Base-by-base conservation (phyloP, 805 yeast genomes). In the Zygosaccharomyces rouxii region DNA sequence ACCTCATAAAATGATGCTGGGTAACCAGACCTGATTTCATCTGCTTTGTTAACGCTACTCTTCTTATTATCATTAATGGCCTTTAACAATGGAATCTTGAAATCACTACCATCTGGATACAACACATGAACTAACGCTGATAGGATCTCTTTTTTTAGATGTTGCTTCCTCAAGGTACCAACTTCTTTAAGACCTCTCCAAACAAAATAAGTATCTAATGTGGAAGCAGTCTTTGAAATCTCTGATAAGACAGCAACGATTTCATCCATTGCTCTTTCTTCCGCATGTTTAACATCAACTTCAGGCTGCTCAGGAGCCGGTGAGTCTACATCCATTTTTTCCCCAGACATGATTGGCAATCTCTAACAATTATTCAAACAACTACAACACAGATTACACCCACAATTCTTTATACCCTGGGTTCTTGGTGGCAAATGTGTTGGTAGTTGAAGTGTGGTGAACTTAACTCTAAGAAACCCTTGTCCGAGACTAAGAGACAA, bases 131-230 rank as follows among this genome's bases (percentile, higher is more conserved):
- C 72, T 31, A 86, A 69, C n/a, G 71, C 63, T 7, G 79, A 68
- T 50, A 94, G 72, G 9, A 79, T 74, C 11, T 72, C 76, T 10
- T 74, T 73, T 47, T 75, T 77, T 53, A 90, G 70, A 40, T 38
- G 35, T 35, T 77, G 73, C 49, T 83, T 77, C 70, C 97, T 81
- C 53, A 92, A 72, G 1, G 81, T 73, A 6, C 90, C 86, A 58
- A 90, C 73, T 53, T 88, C 95, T 54, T 96, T 83, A 55, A 94
- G 78, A 19, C 88, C 90, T 62, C 86, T 86, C 67, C 92, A 78
- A 40, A 94, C 80, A 69, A 85, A 87, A 55, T 97, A 80, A 56
- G 95, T 87, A 68, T 94, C 99, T 64, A 82, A 81, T 47, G 81
- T 80, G 40, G 78, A 66, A 9, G 84, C 84, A 3, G 90, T 84